phyloP scores from a whole-genome alignment of 139 green algal genomes.

The Trebouxia sp. region DNA sequence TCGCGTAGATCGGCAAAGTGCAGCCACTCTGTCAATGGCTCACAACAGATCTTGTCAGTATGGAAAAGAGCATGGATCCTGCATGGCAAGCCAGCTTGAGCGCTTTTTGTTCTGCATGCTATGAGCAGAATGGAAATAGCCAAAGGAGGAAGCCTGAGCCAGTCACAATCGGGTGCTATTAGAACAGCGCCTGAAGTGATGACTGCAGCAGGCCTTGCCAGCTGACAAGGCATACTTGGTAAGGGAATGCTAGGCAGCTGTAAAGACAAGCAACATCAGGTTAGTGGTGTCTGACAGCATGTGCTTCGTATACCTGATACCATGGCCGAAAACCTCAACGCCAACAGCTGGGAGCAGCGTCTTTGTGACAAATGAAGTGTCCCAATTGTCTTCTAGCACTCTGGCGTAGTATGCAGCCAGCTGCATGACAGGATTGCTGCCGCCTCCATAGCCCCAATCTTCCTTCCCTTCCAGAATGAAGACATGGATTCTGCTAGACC shows the following conservation, averaged over 20 bases:
- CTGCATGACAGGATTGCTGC: conserved; percentile 3
- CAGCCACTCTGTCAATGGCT: conserved; percentile 23
- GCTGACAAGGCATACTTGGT: conserved; percentile 5
- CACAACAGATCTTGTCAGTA: conserved; percentile 29
- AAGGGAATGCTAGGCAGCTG: background rate
- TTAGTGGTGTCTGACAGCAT: background rate
- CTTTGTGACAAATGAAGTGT: background rate
- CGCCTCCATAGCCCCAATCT: conserved; percentile 19
- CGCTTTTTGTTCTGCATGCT: background rate
- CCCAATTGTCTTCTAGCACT: background rate
- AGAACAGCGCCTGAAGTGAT: background rate
- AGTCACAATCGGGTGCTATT: background rate
- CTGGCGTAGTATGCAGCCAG: conserved; percentile 1
- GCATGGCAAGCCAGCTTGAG: background rate
- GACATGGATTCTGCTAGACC: background rate
- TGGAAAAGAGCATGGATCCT: conserved; percentile 23
- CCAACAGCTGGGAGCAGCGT: background rate
- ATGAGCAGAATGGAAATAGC: background rate
- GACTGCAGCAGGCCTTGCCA: background rate
- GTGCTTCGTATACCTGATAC: conserved; percentile 12
- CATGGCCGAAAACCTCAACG: conserved; percentile 20
- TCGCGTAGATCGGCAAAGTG: conserved; percentile 1
- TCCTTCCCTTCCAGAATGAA: conserved; percentile 14
- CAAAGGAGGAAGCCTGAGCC: background rate
- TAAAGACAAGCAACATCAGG: background rate